A percentile compares a stretch with the other conserved stretches of the same genome.
phyloP scores from a whole-genome alignment of 768 basidiomycete genomes.

The Naganishia antarctica region DNA sequence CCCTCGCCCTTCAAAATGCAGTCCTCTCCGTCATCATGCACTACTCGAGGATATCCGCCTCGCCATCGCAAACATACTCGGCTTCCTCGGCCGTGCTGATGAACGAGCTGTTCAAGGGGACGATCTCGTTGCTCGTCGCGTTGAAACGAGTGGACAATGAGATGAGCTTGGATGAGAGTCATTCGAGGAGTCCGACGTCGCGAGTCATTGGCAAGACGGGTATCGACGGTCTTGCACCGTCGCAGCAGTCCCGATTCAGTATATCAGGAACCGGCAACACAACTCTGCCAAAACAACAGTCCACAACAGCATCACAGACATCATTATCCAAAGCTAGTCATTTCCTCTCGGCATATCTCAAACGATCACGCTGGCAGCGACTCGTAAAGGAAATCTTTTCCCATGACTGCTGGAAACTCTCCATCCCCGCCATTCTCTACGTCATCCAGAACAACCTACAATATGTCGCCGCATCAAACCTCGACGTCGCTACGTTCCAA shows the following conservation, averaged over 20 bases:
- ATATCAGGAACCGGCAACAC: too few relatives aligned
- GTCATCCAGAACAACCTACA: slow-evolving; percentile 94
- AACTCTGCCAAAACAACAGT: too few relatives aligned
- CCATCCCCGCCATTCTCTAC: slow-evolving; percentile 93
- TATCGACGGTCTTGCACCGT: too few relatives aligned
- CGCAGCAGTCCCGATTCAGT: too few relatives aligned
- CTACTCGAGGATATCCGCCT: slow-evolving; percentile 78
- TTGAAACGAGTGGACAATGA: slow-evolving; percentile 56
- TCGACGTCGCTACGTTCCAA: slow-evolving; percentile 93
- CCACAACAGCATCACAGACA: too few relatives aligned
- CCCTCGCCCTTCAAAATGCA: slow-evolving; percentile 84
- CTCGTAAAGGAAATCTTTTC: slow-evolving; percentile 59
- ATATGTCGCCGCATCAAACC: slow-evolving; percentile 87
- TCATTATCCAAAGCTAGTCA: too few relatives aligned
- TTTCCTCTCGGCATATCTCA: slow-evolving; percentile 26
- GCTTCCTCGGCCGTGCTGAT: slow-evolving; percentile 91
- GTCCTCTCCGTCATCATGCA: slow-evolving; percentile 90
- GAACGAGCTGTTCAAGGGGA: slow-evolving; percentile 87
- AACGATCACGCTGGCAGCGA: slow-evolving; percentile 23
- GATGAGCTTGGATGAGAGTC: slow-evolving; percentile 30
- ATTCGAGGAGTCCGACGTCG: slow-evolving; percentile 18
- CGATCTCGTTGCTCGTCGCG: slow-evolving; percentile 82
- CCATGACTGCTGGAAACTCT: slow-evolving; percentile 91
- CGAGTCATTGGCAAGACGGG: not conserved
- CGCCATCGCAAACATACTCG: slow-evolving; percentile 73